A percentile compares a stretch with the other conserved stretches of the same genome.
Evolutionary conservation across 306 rosid species (phyloP).

Genomic region (Rubus idaeus): DNA sequence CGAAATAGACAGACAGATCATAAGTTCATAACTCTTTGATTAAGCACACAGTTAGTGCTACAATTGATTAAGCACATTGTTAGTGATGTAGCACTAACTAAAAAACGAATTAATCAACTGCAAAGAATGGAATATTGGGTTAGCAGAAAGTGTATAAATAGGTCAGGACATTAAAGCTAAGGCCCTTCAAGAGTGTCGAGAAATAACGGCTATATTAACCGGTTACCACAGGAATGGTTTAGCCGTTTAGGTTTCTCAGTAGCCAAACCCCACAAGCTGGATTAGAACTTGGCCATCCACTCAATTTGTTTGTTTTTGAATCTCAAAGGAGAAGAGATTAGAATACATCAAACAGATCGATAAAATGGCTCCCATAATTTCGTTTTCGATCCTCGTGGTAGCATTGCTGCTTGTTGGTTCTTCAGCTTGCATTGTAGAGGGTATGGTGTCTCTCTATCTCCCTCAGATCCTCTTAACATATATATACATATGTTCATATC

Average conservation of each 20-base stretch:
- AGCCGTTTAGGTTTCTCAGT: neutral
- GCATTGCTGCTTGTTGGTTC: conserved; percentile 32
- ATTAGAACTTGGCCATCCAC: neutral
- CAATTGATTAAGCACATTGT: neutral
- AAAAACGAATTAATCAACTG: neutral
- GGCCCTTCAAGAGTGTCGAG: conserved; percentile 23
- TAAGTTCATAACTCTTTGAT: neutral
- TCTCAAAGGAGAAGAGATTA: neutral
- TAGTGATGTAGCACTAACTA: neutral
- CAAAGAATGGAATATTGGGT: neutral
- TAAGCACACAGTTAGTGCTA: neutral
- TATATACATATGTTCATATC: neutral
- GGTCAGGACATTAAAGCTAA: conserved; percentile 9
- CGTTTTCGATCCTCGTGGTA: conserved; percentile 30
- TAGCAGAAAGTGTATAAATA: conserved; percentile 21
- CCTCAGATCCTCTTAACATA: neutral
- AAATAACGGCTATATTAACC: conserved; percentile 7
- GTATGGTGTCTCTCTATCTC: conserved; percentile 29
- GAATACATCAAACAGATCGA: neutral
- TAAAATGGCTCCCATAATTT: conserved; percentile 32
- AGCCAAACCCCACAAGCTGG: neutral
- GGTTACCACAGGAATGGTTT: neutral
- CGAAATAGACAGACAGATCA: neutral
- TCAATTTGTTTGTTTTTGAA: neutral
- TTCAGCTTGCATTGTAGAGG: conserved; percentile 24